These are phyloP conservation scores for Physaria fendleri DNA, from an alignment of 345 rosid species.

Conservation along the genomic window DNA sequence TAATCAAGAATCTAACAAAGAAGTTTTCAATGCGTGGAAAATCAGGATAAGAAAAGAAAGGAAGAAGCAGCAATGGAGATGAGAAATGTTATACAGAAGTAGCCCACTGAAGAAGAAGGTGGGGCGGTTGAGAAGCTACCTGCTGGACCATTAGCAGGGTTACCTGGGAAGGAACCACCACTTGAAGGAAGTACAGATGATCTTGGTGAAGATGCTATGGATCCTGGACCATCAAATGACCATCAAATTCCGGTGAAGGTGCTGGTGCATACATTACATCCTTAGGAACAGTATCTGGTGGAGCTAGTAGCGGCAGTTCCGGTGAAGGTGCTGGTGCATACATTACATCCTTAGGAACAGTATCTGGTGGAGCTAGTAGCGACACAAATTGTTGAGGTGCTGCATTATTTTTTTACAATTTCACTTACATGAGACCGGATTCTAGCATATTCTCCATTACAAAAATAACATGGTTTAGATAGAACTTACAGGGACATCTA, in stretches of 20 bases:
- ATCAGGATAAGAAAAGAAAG: no score
- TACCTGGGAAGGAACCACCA: constrained; percentile 49
- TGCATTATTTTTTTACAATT: constrained; percentile 34
- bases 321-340: constrained; percentile 59
- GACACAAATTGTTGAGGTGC: constrained; percentile 77
- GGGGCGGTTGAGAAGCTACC: constrained; percentile 50
- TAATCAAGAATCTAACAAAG: no score
- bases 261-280: constrained; percentile 60
- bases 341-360: constrained; percentile 40
- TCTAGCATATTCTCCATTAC: no score
- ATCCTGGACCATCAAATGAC: constrained; percentile 33
- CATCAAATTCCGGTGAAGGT: constrained; percentile 32
- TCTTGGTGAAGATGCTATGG: constrained; percentile 40
- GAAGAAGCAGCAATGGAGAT: no score
- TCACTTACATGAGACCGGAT: no score
- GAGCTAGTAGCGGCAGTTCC: constrained; percentile 53
- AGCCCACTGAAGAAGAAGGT: no score
- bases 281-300: constrained; percentile 56
- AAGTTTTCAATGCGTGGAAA: no score
- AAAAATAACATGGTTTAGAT: no score
- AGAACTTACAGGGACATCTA: no score
- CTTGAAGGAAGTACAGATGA: constrained; percentile 49
- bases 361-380: constrained; percentile 74
- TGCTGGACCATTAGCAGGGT: constrained; percentile 56
- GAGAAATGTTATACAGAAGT: no score